These are phyloP conservation scores for Chaetomidium leptoderma DNA, from an alignment of 495 filamentous ascomycete species.

Conservation along the genomic window DNA sequence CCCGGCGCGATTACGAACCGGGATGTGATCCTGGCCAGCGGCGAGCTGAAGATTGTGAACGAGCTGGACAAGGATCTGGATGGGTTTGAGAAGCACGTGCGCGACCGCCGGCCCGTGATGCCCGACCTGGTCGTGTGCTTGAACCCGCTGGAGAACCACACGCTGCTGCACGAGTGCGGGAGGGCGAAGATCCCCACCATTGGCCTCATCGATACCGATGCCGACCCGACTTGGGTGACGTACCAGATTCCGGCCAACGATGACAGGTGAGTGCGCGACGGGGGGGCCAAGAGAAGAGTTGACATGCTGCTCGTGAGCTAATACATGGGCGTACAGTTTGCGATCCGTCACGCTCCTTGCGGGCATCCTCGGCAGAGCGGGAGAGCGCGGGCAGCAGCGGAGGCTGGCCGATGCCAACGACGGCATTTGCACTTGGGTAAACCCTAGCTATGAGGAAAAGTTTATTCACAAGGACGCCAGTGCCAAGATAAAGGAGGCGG, in stretches of 20 bases:
- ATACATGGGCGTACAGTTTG: slow-evolving; percentile 53
- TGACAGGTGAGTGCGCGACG: slow-evolving; percentile 58
- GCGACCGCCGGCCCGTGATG: slow-evolving; percentile 59
- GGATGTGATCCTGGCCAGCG: slow-evolving; percentile 71
- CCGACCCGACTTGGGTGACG: slow-evolving; percentile 88
- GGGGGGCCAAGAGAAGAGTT: not conserved
- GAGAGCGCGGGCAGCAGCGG: slow-evolving; percentile 65
- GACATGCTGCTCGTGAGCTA: not conserved
- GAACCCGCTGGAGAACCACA: slow-evolving; percentile 88
- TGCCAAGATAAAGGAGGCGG: not conserved
- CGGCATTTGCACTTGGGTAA: slow-evolving; percentile 57
- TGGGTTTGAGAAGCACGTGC: slow-evolving; percentile 61
- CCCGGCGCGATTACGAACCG: slow-evolving; percentile 92
- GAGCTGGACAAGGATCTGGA: slow-evolving; percentile 61
- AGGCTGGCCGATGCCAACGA: slow-evolving; percentile 57
- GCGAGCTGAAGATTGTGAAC: slow-evolving; percentile 64
- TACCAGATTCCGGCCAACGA: slow-evolving; percentile 98
- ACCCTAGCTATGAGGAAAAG: slow-evolving; percentile 36
- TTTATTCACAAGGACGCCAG: slow-evolving; percentile 24
- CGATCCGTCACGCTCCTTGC: slow-evolving; percentile 76
- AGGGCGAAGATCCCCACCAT: slow-evolving; percentile 87
- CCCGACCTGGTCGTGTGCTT: slow-evolving; percentile 91
- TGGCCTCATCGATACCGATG: slow-evolving; percentile 89
- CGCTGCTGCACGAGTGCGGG: slow-evolving; percentile 85
- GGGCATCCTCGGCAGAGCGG: slow-evolving; percentile 78